These are phyloP conservation scores for Phytophthora pistaciae DNA, from an alignment of 352 stramenopile species.

Conservation along the genomic window DNA sequence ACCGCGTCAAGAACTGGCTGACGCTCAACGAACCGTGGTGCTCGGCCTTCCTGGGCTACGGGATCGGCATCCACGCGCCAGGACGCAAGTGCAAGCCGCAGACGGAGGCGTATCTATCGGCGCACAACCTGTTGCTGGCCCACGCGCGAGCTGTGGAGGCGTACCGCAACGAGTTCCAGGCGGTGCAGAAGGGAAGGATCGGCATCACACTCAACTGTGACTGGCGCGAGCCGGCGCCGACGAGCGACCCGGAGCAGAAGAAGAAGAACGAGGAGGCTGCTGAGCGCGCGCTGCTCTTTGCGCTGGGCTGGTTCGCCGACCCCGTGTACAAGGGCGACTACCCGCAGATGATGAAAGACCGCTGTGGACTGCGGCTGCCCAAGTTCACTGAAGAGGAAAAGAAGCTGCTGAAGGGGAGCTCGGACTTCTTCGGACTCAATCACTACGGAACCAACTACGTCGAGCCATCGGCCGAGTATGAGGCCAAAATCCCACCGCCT, in stretches of 20 bases:
- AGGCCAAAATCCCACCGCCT: slow-evolving; percentile 44
- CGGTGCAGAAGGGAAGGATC: slow-evolving; percentile 78
- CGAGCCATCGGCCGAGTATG: slow-evolving; percentile 52
- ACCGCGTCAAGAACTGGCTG: slow-evolving; percentile 94
- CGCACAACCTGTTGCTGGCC: slow-evolving; percentile 90
- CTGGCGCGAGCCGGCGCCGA: slow-evolving; percentile 84
- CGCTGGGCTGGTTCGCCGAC: slow-evolving; percentile 93
- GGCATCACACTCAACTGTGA: slow-evolving; percentile 94
- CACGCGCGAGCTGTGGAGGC: slow-evolving; percentile 86
- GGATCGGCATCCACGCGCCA: slow-evolving; percentile 86
- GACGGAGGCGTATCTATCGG: slow-evolving; percentile 83
- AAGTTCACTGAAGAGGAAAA: slow-evolving; percentile 90
- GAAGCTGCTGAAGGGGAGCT: slow-evolving; percentile 79
- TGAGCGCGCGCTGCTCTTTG: slow-evolving; percentile 86
- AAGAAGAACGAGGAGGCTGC: slow-evolving; percentile 69
- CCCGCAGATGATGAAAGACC: slow-evolving; percentile 91
- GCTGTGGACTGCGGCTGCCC: slow-evolving; percentile 85
- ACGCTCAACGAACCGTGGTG: slow-evolving; percentile 95
- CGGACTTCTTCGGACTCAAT: slow-evolving; percentile 97
- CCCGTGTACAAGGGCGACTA: slow-evolving; percentile 95
- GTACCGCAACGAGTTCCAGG: slow-evolving; percentile 86
- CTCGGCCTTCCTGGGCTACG: slow-evolving; percentile 87
- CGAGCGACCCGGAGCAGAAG: slow-evolving; percentile 57
- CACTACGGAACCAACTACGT: slow-evolving; percentile 89
- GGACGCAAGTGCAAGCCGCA: slow-evolving; percentile 53